Evolutionary conservation across 2,329 filamentous ascomycete genomes (phyloP), one percentile per base, ranked within the genome.

Genomic region (Shiraia bambusicola): DNA sequence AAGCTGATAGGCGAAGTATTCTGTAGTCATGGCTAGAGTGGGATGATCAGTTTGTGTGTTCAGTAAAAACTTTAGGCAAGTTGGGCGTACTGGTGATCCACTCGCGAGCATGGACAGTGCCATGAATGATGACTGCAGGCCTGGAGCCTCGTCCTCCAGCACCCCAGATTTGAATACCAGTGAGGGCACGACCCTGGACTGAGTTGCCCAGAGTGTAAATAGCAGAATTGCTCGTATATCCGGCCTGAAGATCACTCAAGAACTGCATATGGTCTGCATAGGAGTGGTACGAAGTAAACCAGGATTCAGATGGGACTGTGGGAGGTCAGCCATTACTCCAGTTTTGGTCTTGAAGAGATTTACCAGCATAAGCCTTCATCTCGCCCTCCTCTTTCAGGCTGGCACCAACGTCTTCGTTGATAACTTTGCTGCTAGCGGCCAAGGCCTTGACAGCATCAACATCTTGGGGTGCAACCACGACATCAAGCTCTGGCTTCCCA

Each of bases 91-190:
- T 57, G 6, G 61, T 58, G 32, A 69, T 65, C 65, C 65, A 69
- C 40, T 69, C 63, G 11, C 63, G 50, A 4, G 63, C 63, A 35
- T 67, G 63, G 2, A 67, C 63, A n/a, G 61, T 67, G 13, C 61
- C 61, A 28, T 66, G 63, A 28, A 66, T 58, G 7, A 67, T 43
- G 13, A 67, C 52, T 22, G 63, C 66, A 32, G 65, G 65, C 57
- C 62, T 65, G 13, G 61, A 63, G 37, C 64, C 63, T 31, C 65
- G 63, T n/a, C 65, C 65, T 0, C 63, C 61, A 19, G 52, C 59
- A 6, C 65, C 65, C 65, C 65, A 69, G 48, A 69, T 67, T 31
- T 69, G 65, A 39, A 69, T 67, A 28, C 65, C 65, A 16, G 59
- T 66, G 31, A 67, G 41, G 12, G 50, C 45, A 15, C 65, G 58